phyloP scores from a whole-genome alignment of 495 filamentous ascomycete genomes.

The Poronia punctata region DNA sequence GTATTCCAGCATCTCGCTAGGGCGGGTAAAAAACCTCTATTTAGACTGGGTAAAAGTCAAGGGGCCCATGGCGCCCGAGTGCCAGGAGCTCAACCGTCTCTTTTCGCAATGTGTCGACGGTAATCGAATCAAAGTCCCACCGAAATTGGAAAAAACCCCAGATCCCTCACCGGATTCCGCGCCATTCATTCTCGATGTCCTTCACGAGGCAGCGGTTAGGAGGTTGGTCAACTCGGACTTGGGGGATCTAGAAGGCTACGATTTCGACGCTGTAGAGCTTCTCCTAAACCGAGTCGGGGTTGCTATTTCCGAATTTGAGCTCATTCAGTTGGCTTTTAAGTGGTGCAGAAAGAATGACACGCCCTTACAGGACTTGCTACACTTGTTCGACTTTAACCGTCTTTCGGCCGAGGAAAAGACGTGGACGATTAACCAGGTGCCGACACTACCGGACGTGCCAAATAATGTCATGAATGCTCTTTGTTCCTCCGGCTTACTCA shows the following conservation, averaged over 20 bases:
- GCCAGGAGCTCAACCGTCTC: conserved; percentile 47
- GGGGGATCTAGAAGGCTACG: conserved; percentile 16
- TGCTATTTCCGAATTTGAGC: conserved; percentile 43
- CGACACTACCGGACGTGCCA: conserved; percentile 17
- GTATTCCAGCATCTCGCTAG: conserved; percentile 42
- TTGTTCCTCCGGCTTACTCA: conserved; percentile 32
- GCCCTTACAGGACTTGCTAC: conserved; percentile 26
- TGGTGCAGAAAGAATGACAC: conserved; percentile 35
- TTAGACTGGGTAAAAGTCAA: conserved; percentile 43
- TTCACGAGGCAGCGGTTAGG: conserved; percentile 32
- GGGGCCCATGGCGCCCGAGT: conserved; percentile 40
- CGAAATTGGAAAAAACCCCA: conserved; percentile 34
- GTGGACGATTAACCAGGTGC: conserved; percentile 35
- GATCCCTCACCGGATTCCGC: conserved; percentile 12
- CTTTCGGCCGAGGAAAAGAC: conserved; percentile 34
- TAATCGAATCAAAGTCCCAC: conserved; percentile 40
- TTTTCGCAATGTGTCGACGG: conserved; percentile 48
- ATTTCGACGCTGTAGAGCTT: conserved; percentile 32
- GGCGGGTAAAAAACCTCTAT: conserved; percentile 44
- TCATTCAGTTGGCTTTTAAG: conserved; percentile 32
- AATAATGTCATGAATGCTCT: conserved; percentile 36
- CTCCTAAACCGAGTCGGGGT: conserved; percentile 34
- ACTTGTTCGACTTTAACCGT: conserved; percentile 37
- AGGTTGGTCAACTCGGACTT: background rate
- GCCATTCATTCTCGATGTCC: conserved; percentile 40